A percentile compares a stretch with the other conserved stretches of the same genome.
These are phyloP conservation scores for Cardiosporidium cionae DNA, from an alignment of 169 alveolate species.

Conservation along the genomic window DNA sequence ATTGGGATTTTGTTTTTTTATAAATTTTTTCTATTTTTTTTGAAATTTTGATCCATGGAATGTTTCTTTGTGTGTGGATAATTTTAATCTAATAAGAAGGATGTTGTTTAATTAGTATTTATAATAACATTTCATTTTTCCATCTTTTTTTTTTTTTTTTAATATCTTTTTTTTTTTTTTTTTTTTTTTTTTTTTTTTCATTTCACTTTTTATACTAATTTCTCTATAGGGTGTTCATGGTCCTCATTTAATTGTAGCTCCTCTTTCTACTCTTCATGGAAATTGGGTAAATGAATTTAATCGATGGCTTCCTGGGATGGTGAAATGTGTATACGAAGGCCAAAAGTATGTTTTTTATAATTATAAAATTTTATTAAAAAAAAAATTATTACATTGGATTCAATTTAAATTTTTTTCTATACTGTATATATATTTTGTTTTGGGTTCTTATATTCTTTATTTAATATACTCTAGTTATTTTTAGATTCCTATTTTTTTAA, in stretches of 20 bases:
- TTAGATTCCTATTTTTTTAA: background rate
- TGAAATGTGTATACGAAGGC: constrained; percentile 72
- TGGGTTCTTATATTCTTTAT: background rate
- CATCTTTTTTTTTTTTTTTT: background rate
- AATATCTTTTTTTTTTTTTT: no score
- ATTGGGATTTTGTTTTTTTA: background rate
- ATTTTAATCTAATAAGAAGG: no score
- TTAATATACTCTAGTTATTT: background rate
- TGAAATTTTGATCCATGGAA: background rate
- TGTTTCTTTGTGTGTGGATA: no score
- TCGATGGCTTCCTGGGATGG: constrained; percentile 87
- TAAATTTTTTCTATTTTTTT: background rate
- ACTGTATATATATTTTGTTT: background rate
- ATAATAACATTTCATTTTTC: background rate
- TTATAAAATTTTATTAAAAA: no score
- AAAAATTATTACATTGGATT: constrained; percentile 6
- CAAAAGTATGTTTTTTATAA: no score
- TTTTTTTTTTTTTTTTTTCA: background rate
- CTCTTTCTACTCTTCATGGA: constrained; percentile 86
- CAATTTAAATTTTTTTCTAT: constrained; percentile 3
- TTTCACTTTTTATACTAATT: constrained; percentile 6
- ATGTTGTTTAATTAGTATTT: no score
- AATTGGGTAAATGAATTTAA: constrained; percentile 88
- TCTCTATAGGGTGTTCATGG: constrained; percentile 83
- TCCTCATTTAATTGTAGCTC: constrained; percentile 89